Evolutionary conservation across 2,329 filamentous ascomycete genomes (phyloP).

Genomic region (Aspergillus chevalieri): DNA sequence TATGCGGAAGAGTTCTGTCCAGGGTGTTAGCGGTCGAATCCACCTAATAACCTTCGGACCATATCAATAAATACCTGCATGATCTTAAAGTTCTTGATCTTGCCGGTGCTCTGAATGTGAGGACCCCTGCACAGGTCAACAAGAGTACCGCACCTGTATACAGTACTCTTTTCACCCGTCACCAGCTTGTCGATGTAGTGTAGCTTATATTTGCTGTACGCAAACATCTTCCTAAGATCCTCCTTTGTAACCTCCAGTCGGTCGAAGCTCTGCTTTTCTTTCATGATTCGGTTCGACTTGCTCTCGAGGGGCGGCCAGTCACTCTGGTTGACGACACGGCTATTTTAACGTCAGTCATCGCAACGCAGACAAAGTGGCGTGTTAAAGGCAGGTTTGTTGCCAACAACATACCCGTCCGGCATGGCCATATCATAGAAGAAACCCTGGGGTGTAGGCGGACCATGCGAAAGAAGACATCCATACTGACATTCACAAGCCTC

Average conservation of each 20-base stretch:
- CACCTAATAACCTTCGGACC: neutral
- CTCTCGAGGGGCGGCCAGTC: constrained; percentile 84
- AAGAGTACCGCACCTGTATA: constrained; percentile 87
- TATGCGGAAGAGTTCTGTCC: constrained; percentile 67
- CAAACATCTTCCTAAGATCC: constrained; percentile 90
- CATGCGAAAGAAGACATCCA: constrained; percentile 87
- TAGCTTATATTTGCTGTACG: constrained; percentile 97
- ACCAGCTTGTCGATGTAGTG: constrained; percentile 95
- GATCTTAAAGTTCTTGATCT: constrained; percentile 91
- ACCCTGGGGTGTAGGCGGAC: constrained; percentile 81
- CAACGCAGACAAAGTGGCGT: neutral
- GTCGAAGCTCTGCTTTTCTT: constrained; percentile 95
- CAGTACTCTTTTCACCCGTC: constrained; percentile 84
- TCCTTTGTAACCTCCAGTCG: constrained; percentile 83
- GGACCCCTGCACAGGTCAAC: constrained; percentile 95
- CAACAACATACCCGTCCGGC: constrained; percentile 51
- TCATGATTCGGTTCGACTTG: constrained; percentile 76
- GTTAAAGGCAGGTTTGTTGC: constrained; percentile 12
- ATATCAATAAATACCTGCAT: constrained; percentile 56
- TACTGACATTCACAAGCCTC: constrained; percentile 88
- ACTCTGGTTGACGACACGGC: constrained; percentile 60
- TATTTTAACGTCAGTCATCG: constrained; percentile 19
- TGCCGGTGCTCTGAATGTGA: constrained; percentile 86
- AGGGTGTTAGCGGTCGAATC: neutral
- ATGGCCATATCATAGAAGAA: constrained; percentile 98